Percentiles rank a stretch among this genome's conserved stretches.
These are phyloP conservation scores for Lophiostoma macrostomum DNA, from an alignment of 495 filamentous ascomycete genomes.

Conservation along the genomic window DNA sequence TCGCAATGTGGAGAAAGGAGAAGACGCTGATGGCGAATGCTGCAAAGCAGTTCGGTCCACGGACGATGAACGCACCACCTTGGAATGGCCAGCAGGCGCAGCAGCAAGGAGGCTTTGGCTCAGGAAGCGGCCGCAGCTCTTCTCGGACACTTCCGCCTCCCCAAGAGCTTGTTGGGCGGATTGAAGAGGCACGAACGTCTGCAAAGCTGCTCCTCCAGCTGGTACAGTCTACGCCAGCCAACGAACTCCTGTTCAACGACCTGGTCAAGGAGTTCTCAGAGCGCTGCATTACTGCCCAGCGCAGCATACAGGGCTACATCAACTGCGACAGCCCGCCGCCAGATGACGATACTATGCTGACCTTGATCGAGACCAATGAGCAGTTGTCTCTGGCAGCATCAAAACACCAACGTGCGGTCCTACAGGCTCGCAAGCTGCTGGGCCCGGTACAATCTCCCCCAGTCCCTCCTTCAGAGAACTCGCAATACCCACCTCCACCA, in stretches of 20 bases:
- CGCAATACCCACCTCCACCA: slow-evolving; percentile 6
- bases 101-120: background rate
- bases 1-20: slow-evolving; percentile 88
- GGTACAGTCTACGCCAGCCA: slow-evolving; percentile 72
- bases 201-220: slow-evolving; percentile 89
- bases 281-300: slow-evolving; percentile 74
- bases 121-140: slow-evolving; percentile 32
- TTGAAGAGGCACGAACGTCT: slow-evolving; percentile 86
- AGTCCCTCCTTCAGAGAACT: background rate
- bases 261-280: slow-evolving; percentile 89
- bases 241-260: slow-evolving; percentile 75
- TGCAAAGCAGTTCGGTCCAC: slow-evolving; percentile 19
- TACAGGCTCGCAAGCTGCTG: slow-evolving; percentile 56
- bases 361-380: slow-evolving; percentile 92
- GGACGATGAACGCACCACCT: slow-evolving; percentile 32
- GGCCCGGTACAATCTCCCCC: slow-evolving; percentile 35
- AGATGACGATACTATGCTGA: slow-evolving; percentile 89
- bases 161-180: slow-evolving; percentile 74
- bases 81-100: slow-evolving; percentile 18
- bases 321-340: slow-evolving; percentile 69
- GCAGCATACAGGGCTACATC: slow-evolving; percentile 81
- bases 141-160: slow-evolving; percentile 62
- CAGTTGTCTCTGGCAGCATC: slow-evolving; percentile 72
- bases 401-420: slow-evolving; percentile 75
- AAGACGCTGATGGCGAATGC: slow-evolving; percentile 48